Evolutionary conservation across 345 rosid genomes (phyloP), one percentile per base, ranked within the genome.

Genomic region (Hibiscus trionum): DNA sequence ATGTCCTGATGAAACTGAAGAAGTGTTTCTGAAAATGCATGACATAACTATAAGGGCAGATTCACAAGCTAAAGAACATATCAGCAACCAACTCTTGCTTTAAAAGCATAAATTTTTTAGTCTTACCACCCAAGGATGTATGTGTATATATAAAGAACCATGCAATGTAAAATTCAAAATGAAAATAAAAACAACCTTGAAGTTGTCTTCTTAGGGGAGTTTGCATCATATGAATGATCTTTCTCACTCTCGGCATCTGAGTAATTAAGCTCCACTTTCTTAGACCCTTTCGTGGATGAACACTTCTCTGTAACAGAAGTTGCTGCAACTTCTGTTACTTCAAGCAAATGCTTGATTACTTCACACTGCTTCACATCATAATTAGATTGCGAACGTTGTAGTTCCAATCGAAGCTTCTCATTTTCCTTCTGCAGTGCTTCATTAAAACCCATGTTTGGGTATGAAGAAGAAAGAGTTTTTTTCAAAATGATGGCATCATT

Each of bases 281-380:
- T 67, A 49, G 71, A 50, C 26, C 7, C 71, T 67, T 67, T 27
- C 39, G 17, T 14, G 10, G 57, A 67, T 27, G 70, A 66, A 47
- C 24, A 26, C 57, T 67, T 29, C 10, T 67, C 71, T 1, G 59
- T 14, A 67, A 27, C 1, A 67, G 59, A 67, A 67, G 71, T 44
- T 65, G 69, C 71, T 1, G 56, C 58, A 16, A 29, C 78, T 78
- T 92, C 93, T 26, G 97, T 87, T 37, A 95, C 93, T 15, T 91
- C 97, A 74, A 95, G 77, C 76, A 95, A 82, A 72, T 84, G 97
- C 81, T 89, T 96, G 69, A 95, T 95, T 63, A 95, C 91, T 78
- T 92, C 97, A 75, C 96, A 90, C 77, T 95, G 96, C 73, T 71
- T 73, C 77, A 88, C 93, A 82, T 95, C 98, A 76, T 86, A 73